Base-by-base conservation (phyloP, 768 basidiomycete species). In the Galerina sulciceps region DNA sequence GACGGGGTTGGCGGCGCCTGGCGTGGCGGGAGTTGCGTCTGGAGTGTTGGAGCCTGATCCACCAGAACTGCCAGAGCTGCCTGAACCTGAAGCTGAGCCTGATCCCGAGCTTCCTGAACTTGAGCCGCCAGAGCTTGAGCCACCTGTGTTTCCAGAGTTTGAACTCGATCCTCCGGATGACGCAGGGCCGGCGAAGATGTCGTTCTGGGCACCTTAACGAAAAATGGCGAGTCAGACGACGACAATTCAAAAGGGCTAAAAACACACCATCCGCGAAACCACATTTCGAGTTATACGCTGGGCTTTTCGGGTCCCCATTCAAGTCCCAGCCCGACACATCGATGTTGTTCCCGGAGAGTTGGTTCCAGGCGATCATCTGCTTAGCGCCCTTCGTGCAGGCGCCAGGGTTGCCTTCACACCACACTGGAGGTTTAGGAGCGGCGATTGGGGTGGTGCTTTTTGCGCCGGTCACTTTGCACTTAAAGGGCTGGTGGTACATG, bases 321-420 rank as follows among this genome's bases (percentile, higher is more conserved):
- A 65, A 61, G 65, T 84, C 81, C 9, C 44, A 64, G 0, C 82
- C 83, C 6, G 65, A 65, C 0, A 82, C 79, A 10, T 69, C 49
- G 62, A 84, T 78, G 58, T 84, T 85, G 66, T 83, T 78, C 2
- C 82, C 79, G 3, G 76, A 73, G 0, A 53, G 46, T 64, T 84
- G 82, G 61, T 85, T 76, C 82, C 82, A 85, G 66, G 78, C 80
- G 38, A 85, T 61, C 79, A 84, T 80, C 73, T 85, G 83, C 62
- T 84, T 84, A 2, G 84, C 73, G 42, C 83, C 84, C 60, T 76
- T 71, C 18, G 71, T 71, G 61, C 84, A 85, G 20, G 65, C 71
- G 9, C 63, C 64, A 4, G 71, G 67, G 54, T 84, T 71, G 41
- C 74, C 76, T 63, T 85, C 78, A 63, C 84, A 85, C 83, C 83